Evolutionary conservation across 345 rosid species (phyloP), one percentile per base, ranked within the genome.

Genomic region (Bruguiera parviflora): DNA sequence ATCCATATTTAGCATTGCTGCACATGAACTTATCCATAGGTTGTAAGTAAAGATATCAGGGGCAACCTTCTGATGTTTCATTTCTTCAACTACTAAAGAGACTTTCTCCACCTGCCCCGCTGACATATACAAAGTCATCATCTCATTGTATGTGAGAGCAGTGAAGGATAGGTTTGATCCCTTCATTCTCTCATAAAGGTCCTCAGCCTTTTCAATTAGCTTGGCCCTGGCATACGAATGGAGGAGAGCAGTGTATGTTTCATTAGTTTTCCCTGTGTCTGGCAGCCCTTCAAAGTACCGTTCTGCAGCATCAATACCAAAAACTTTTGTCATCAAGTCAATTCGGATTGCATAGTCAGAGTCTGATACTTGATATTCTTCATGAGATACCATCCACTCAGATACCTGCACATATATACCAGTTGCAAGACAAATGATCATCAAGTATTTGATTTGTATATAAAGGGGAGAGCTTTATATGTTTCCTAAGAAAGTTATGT

Each of bases 111-210:
- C 82, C 77, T 82, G 82, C 13, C 99, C 93, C 7, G 87, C 87
- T n/a, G 97, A 92, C 86, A 92, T 85, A 80, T 88, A 92, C 27
- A 94, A 69, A 59, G 99, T 92, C 99, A 92, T 92, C 86, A 95
- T 86, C 85, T 92, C 97, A 60, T 95, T 92, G 89, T 87, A 95
- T 1, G 78, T 77, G 33, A 92, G 82, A 65, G 89, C 96, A 78
- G 77, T 71, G 64, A 88, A 87, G 1, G 80, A 52, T 27, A 92
- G 70, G 61, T 82, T 64, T 20, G 83, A 78, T 62, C 77, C 85
- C 63, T 84, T 84, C 24, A 91, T 82, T 75, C 77, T 90, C 68
- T 71, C 76, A 57, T 78, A 92, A 74, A 92, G 80, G 33, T 81
- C 80, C 63, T 86, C 96, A 1, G 97, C 95, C 72, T 83, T 81